Evolutionary conservation across 371 early-diverging fungal genomes (phyloP).

Genomic region (Actinomortierella wolfii): DNA sequence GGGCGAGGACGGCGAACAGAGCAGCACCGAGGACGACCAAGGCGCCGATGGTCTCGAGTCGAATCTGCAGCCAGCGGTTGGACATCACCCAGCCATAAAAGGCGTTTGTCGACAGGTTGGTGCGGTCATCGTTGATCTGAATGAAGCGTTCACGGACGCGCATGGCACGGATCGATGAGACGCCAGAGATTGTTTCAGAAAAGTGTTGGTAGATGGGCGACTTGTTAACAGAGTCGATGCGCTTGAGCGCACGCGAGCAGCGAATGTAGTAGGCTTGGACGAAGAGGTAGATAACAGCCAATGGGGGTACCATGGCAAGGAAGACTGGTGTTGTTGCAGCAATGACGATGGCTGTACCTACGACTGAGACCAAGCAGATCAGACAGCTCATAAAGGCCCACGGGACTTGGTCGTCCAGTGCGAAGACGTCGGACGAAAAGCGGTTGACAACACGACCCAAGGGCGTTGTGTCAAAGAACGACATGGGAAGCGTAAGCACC

Average conservation of each 20-base stretch:
- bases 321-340: conserved; percentile 37
- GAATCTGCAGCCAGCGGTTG: conserved; percentile 72
- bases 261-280: conserved; percentile 71
- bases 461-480: conserved; percentile 76
- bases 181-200: conserved; percentile 74
- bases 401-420: conserved; percentile 21
- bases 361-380: conserved; percentile 18
- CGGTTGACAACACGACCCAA: conserved; percentile 83
- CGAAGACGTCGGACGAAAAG: conserved; percentile 54
- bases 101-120: conserved; percentile 47
- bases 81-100: conserved; percentile 58
- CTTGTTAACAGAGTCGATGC: conserved; percentile 77
- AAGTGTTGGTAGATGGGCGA: conserved; percentile 86
- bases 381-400: conserved; percentile 28
- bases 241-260: conserved; percentile 75
- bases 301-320: conserved; percentile 31
- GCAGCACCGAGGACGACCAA: conserved; percentile 56
- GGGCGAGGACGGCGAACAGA: conserved; percentile 10
- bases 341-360: conserved; percentile 36
- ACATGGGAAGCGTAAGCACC: conserved; percentile 65
- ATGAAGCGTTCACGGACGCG: conserved; percentile 55
- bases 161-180: conserved; percentile 79
- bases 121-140: conserved; percentile 53
- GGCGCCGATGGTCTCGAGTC: conserved; percentile 51
- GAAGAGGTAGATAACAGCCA: conserved; percentile 55